These are phyloP conservation scores for Scheffersomyces ergatensis DNA, from an alignment of 805 yeast genomes.

Conservation along the genomic window DNA sequence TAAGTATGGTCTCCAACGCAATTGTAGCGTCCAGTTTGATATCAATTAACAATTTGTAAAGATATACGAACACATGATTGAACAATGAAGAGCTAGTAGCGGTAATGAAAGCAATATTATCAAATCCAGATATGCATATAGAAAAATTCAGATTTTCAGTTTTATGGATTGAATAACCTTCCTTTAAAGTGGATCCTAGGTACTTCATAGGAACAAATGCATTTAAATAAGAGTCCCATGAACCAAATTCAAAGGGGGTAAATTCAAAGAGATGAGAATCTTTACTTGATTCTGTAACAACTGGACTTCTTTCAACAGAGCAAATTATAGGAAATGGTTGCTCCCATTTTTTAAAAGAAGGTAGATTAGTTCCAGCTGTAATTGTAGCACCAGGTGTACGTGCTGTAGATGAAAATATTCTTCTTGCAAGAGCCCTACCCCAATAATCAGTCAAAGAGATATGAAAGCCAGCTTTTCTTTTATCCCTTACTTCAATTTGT, in stretches of 20 bases:
- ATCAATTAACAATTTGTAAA: slow-evolving; percentile 39
- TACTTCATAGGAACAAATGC: slow-evolving; percentile 51
- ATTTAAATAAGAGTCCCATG: slow-evolving; percentile 52
- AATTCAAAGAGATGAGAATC: slow-evolving; percentile 54
- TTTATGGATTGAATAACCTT: slow-evolving; percentile 38
- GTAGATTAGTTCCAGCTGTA: slow-evolving; percentile 31
- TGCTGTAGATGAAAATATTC: slow-evolving; percentile 36
- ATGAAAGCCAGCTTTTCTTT: slow-evolving; percentile 51
- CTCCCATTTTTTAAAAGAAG: slow-evolving; percentile 32
- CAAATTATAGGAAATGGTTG: slow-evolving; percentile 53
- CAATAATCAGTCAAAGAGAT: slow-evolving; percentile 66
- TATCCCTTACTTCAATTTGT: slow-evolving; percentile 53
- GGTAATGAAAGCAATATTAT: slow-evolving; percentile 57
- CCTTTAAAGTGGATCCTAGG: slow-evolving; percentile 47
- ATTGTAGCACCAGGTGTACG: slow-evolving; percentile 37
- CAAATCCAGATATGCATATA: slow-evolving; percentile 51
- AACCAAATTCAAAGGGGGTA: slow-evolving; percentile 66
- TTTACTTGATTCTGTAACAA: slow-evolving; percentile 9
- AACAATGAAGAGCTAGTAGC: slow-evolving; percentile 66
- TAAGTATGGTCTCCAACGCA: slow-evolving; percentile 37
- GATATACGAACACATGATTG: slow-evolving; percentile 49
- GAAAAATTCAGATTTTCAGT: slow-evolving; percentile 19
- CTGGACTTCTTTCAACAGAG: slow-evolving; percentile 38
- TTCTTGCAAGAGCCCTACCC: slow-evolving; percentile 59
- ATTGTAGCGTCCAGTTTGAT: slow-evolving; percentile 28